Evolutionary conservation across 2,329 filamentous ascomycete genomes (phyloP), one percentile per base, ranked within the genome.

Genomic region (Xylaria sp.): DNA sequence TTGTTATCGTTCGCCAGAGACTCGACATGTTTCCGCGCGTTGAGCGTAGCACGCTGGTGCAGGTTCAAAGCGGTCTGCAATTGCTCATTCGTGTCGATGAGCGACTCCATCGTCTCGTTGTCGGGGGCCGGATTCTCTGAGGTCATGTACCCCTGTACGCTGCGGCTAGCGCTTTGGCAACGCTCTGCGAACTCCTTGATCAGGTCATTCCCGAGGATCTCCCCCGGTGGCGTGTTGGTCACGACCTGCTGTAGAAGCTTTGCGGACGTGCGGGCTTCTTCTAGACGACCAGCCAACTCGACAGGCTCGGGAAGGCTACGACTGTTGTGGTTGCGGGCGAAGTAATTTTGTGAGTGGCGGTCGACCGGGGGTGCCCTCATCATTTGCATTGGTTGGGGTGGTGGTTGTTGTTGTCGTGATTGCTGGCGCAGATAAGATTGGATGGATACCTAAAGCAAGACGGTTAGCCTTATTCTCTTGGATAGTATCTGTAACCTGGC

Each of bases 41-140:
- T 85, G n/a, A 91, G 81, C 46, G 97, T 83, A 10, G 93, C 91
- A 63, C 94, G 89, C 79, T 97, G 93, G 79, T 97, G 93, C 77
- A 93, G 90, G 71, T 90, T 96, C 46, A 95, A 85, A 0, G 94
- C 91, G 52, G 92, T 88, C 68, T 93, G 92, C 34, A 99, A 84
- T 77, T 95, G 92, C 80, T 98, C 96, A 78, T 97, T 97, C 15
- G 93, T 96, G 79, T 97, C 94, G 76, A 99, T 97, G 69, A 99
- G 83, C 15, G 90, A 94, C 77, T 96, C 90, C 87, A 98, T 93
- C 0, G 95, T 98, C 73, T 97, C 91, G 75, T 97, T 95, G 79
- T 98, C 96, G 0, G 95, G 94, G 0, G 88, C 78, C 0, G 95
- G 94, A 77, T 93, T 87, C 65, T 91, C 90, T 55, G 90, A 88